Evolutionary conservation across 768 basidiomycete genomes (phyloP).

Genomic region (Hygrophoropsis aurantiaca): DNA sequence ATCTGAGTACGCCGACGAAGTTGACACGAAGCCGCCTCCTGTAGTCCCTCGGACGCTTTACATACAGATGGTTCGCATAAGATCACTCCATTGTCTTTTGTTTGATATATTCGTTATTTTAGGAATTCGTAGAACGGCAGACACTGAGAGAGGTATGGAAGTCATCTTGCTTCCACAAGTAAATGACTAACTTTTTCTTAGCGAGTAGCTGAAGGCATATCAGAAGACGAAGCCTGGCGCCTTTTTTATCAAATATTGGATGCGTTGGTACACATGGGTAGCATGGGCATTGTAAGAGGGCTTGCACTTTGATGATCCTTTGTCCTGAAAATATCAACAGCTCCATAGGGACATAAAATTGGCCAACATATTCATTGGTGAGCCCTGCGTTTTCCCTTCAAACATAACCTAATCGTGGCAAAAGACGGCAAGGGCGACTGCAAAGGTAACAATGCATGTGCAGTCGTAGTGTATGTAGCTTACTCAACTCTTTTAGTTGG

Average conservation of each 20-base stretch:
- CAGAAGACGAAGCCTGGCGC: conserved; percentile 86
- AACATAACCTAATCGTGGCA: not conserved
- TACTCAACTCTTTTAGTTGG: conserved; percentile 52
- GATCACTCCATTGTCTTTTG: not conserved
- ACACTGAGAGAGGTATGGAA: conserved; percentile 74
- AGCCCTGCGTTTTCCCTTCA: conserved; percentile 17
- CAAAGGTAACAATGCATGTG: conserved; percentile 50
- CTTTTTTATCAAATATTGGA: conserved; percentile 89
- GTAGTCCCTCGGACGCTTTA: conserved; percentile 64
- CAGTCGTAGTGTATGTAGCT: not conserved
- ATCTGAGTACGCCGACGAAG: conserved; percentile 33
- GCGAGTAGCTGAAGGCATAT: conserved; percentile 78
- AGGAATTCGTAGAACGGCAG: conserved; percentile 92
- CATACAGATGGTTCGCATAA: conserved; percentile 83
- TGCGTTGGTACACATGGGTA: conserved; percentile 87
- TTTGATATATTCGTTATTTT: not conserved
- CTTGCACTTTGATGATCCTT: not conserved
- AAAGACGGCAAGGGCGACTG: conserved; percentile 83
- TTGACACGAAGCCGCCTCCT: conserved; percentile 25
- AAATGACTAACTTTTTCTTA: conserved; percentile 21
- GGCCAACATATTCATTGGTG: conserved; percentile 92
- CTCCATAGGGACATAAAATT: conserved; percentile 89
- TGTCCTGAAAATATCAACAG: conserved; percentile 26
- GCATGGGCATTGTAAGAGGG: conserved; percentile 72
- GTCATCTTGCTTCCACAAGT: not conserved